Base-by-base conservation (phyloP, 768 basidiomycete genomes). In the Glaciozyma martinii region DNA sequence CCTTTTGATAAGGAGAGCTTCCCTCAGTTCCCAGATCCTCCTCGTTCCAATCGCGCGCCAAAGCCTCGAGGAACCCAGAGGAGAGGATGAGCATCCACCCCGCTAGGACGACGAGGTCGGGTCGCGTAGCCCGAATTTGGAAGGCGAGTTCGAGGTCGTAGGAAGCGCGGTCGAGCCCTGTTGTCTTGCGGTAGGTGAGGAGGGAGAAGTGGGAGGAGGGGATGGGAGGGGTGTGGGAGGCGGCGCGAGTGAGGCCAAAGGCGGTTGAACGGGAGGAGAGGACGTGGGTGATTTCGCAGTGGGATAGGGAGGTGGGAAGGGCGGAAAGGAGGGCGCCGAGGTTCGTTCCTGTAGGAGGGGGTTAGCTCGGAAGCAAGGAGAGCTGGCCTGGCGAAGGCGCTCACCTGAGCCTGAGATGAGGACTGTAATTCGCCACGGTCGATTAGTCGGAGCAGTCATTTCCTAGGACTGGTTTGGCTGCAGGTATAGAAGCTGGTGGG, bases 41-140 rank as follows among this genome's bases (percentile, higher is more conserved):
- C 27, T 66, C 66, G 56, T 56, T 46, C 59, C 77, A 77, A 55
- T 77, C 79, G 12, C 76, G 80, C 2, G 76, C 76, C 42, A 78
- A 71, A 0, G 70, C 80, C 25, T 89, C 83, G 65, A 98, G 76
- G 76, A 97, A 97, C 0, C 78, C 79, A 59, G 89, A 86, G 63
- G 86, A 85, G 64, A 97, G 81, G 72, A 98, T 89, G 73, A 98
- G 93, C 94, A 99, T 97, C 90, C 91, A 99, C 0, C 95, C 95
- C 0, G 94, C 95, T n/a, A 98, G 81, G 10, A 98, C 88, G 56
- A 98, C 83, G 30, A 94, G 75, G 76, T 97, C 89, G 0, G 94
- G 94, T 47, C 56, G 32, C 18, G 62, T 63, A 8, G 78, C 77
- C 25, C 79, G 82, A 30, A 77, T 74, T 8, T 87, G 73, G 5